Conservation (phyloP, 306 rosid species). For the Malus sylvestris region DNA sequence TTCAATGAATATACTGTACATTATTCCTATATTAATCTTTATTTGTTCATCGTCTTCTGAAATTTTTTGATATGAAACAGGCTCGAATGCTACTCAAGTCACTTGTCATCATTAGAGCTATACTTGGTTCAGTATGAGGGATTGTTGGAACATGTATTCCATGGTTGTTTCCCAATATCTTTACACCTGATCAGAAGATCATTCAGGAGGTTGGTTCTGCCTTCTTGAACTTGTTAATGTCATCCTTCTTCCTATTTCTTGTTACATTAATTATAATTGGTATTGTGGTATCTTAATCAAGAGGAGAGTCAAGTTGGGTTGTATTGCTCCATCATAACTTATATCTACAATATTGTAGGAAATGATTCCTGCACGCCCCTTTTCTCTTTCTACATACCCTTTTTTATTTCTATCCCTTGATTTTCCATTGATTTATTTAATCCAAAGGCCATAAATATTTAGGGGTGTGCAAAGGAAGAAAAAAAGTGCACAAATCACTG, state of each 20-base stretch:
- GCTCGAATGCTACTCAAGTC: constrained; percentile 73
- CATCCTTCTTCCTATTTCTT: background rate
- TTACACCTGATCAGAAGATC: constrained; percentile 66
- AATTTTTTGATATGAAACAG: constrained; percentile 29
- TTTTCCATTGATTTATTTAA: too few relatives aligned
- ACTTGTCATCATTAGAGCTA: constrained; percentile 58
- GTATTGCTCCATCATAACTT: background rate
- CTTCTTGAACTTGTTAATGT: background rate
- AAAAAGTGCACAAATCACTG: too few relatives aligned
- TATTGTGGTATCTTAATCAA: background rate
- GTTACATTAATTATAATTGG: background rate
- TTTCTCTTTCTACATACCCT: too few relatives aligned
- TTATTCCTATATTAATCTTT: background rate
- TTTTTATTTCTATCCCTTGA: too few relatives aligned
- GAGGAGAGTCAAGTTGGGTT: background rate
- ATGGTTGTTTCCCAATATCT: constrained; percentile 69
- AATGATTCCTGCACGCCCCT: too few relatives aligned
- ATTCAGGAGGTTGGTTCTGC: constrained; percentile 57
- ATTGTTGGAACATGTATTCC: constrained; percentile 62
- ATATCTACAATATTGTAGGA: too few relatives aligned
- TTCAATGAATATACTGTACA: background rate
- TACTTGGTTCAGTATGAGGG: constrained; percentile 58
- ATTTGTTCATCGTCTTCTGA: constrained; percentile 9
- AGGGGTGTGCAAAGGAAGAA: too few relatives aligned
- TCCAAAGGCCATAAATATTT: too few relatives aligned